Conservation (phyloP, 2,329 filamentous ascomycete species). For the Metarhizium anisopliae region DNA sequence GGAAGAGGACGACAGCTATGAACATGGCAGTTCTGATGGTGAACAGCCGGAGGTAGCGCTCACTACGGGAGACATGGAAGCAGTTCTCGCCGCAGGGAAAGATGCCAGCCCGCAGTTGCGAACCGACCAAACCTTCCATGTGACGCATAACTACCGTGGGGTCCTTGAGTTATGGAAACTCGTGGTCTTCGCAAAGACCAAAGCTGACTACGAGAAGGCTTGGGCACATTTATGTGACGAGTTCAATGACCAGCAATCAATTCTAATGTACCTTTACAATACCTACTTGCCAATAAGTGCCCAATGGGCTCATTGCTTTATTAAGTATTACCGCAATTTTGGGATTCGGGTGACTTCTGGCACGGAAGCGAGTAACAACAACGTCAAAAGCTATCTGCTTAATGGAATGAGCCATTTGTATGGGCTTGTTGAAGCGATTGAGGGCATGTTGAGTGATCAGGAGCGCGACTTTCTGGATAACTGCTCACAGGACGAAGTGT, state of each 20-base stretch:
- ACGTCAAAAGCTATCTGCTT: slow-evolving; percentile 6
- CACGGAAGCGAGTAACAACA: slow-evolving; percentile 7
- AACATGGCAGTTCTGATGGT: no score
- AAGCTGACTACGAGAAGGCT: slow-evolving; percentile 1
- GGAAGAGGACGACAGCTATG: no score
- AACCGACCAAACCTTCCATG: no score
- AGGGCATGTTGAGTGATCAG: slow-evolving; percentile 5
- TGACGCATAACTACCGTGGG: no score
- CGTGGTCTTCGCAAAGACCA: neutral
- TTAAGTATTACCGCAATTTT: slow-evolving; percentile 8
- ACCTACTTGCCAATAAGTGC: slow-evolving; percentile 6
- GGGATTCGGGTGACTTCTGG: slow-evolving; percentile 6
- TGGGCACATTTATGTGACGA: slow-evolving; percentile 1
- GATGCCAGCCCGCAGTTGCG: no score
- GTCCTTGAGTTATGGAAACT: no score
- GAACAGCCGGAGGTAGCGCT: no score
- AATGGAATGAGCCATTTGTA: slow-evolving; percentile 4
- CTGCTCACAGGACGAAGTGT: slow-evolving; percentile 5
- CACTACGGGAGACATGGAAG: no score
- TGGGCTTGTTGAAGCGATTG: slow-evolving; percentile 7
- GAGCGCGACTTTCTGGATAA: slow-evolving; percentile 5
- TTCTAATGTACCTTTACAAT: slow-evolving; percentile 5
- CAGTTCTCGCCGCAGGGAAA: no score
- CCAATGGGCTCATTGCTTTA: slow-evolving; percentile 7
- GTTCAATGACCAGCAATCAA: neutral